Conservation (phyloP, 164 flowering plant species). For the Malania oleifera region DNA sequence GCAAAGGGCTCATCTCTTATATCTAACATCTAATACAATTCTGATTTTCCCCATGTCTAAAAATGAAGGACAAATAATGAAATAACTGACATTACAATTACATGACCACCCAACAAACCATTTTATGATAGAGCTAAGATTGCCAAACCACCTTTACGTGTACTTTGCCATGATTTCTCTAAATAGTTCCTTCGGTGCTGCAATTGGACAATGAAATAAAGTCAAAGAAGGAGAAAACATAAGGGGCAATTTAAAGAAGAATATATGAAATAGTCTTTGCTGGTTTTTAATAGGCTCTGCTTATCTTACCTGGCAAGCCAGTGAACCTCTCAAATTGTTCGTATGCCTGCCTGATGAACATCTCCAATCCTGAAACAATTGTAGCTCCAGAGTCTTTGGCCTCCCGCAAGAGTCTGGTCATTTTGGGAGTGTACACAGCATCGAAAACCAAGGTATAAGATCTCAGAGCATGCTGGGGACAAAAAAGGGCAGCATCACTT, state of each 20-base stretch:
- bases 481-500: constrained; percentile 3
- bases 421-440: constrained; percentile 91
- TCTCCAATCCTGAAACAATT: constrained; percentile 69
- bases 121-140: no score
- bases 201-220: constrained; percentile 4
- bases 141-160: background rate
- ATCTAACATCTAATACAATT: no score
- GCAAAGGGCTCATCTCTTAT: no score
- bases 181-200: constrained; percentile 60
- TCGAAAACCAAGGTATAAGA: constrained; percentile 77
- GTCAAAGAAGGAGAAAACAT: background rate
- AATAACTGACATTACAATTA: no score
- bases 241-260: background rate
- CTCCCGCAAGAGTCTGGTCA: constrained; percentile 80
- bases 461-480: constrained; percentile 59
- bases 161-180: constrained; percentile 29
- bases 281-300: background rate
- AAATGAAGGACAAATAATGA: no score
- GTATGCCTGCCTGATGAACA: constrained; percentile 94
- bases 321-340: constrained; percentile 84
- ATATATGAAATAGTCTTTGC: no score
- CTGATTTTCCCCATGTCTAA: no score
- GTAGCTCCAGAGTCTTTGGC: constrained; percentile 75
- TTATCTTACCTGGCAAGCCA: constrained; percentile 75
- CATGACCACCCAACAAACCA: no score